Conservation (phyloP, 208 protist genomes). For the Vickermania ingenoplastis region DNA sequence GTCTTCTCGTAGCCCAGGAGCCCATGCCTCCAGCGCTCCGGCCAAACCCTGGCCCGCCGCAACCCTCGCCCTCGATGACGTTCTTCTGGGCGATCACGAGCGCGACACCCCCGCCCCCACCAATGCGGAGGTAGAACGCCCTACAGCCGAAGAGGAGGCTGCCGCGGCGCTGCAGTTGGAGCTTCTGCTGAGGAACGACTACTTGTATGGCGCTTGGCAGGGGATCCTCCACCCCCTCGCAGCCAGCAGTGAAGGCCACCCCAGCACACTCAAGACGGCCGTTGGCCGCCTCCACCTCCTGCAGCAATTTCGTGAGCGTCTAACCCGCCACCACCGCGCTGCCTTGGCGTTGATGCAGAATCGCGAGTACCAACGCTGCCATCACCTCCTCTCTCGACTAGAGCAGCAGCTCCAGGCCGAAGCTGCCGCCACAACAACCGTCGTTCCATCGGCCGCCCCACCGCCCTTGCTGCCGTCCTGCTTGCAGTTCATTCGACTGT, state of each 20-base stretch:
- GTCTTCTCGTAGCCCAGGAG: neutral
- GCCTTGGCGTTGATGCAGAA: slow-evolving; percentile 45
- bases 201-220: too few relatives aligned
- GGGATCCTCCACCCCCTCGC: too few relatives aligned
- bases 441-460: slow-evolving; percentile 1
- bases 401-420: neutral
- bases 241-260: neutral
- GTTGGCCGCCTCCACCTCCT: too few relatives aligned
- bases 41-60: neutral
- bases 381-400: slow-evolving; percentile 28
- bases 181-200: too few relatives aligned
- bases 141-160: neutral
- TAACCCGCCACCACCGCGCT: slow-evolving; percentile 35
- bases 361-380: slow-evolving; percentile 68
- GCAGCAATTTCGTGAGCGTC: slow-evolving; percentile 10
- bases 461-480: slow-evolving; percentile 22
- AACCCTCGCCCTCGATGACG: neutral
- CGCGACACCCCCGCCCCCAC: neutral
- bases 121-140: too few relatives aligned
- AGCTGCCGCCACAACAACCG: neutral
- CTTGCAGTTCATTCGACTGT: slow-evolving; percentile 65
- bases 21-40: neutral
- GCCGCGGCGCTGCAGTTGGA: neutral
- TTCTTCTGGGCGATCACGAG: neutral
- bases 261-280: slow-evolving; percentile 8